These are phyloP conservation scores for Strigomonas culicis DNA, from an alignment of 208 protist species.

Conservation along the genomic window DNA sequence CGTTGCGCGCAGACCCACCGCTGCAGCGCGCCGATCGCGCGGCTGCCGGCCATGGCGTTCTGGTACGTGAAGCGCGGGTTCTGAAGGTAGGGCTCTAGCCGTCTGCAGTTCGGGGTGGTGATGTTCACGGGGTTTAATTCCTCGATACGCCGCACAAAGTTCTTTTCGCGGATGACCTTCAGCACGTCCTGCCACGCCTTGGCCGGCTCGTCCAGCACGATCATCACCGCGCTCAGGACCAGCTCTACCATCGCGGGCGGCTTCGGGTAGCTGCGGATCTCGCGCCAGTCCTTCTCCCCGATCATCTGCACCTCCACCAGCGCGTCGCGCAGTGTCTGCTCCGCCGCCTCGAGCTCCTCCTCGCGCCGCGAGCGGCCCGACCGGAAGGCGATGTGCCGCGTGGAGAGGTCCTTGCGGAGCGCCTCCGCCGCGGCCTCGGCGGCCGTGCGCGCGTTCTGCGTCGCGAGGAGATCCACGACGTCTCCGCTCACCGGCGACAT, in stretches of 20 bases:
- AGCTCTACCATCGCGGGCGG: constrained; percentile 49
- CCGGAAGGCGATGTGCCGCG: constrained; percentile 17
- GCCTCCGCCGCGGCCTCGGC: constrained; percentile 24
- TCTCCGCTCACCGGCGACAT: constrained; percentile 15
- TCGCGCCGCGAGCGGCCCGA: constrained; percentile 13
- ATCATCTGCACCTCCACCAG: constrained; percentile 29
- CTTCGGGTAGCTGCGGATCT: constrained; percentile 51
- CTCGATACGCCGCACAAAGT: constrained; percentile 30
- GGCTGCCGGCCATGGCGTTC: constrained; percentile 44
- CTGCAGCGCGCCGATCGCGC: constrained; percentile 40
- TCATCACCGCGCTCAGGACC: constrained; percentile 36
- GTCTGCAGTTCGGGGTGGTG: constrained; percentile 13
- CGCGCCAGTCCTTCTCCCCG: constrained; percentile 43
- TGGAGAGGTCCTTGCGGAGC: constrained; percentile 20
- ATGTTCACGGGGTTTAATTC: constrained; percentile 37
- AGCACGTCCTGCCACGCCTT: constrained; percentile 23
- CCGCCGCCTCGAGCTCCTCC: constrained; percentile 15
- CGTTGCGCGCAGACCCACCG: constrained; percentile 43
- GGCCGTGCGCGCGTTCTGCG: constrained; percentile 16
- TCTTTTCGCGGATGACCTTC: constrained; percentile 25
- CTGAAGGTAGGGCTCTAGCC: constrained; percentile 25
- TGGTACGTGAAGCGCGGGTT: constrained; percentile 46
- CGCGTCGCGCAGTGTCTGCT: constrained; percentile 17
- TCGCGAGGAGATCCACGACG: constrained; percentile 6
- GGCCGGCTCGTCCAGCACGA: constrained; percentile 28